Conservation (phyloP, 177 flowering plant species). For the Vitis hybrid region DNA sequence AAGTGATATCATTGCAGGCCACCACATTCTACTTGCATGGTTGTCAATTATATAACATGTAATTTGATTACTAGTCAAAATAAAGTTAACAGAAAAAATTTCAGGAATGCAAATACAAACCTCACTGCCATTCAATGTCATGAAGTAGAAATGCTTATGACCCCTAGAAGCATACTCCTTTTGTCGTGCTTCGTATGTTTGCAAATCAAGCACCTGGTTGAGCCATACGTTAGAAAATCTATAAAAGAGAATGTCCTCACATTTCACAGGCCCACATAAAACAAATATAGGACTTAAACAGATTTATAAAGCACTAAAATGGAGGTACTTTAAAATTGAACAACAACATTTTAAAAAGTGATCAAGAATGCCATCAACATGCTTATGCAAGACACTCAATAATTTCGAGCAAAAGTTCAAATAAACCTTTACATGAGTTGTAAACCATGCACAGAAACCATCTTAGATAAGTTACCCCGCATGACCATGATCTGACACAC, state of each 20-base stretch:
- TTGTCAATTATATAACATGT: neutral
- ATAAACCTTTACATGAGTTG: too few relatives aligned
- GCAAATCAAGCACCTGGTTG: conserved; percentile 87
- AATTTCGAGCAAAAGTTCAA: too few relatives aligned
- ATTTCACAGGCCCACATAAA: too few relatives aligned
- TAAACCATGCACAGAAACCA: too few relatives aligned
- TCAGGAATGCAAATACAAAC: conserved; percentile 30
- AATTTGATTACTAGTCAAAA: neutral
- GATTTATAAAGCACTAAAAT: too few relatives aligned
- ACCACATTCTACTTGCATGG: neutral
- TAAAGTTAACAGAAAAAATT: conserved; percentile 3
- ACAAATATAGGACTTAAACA: too few relatives aligned
- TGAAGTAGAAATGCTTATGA: conserved; percentile 96
- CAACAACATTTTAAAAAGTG: too few relatives aligned
- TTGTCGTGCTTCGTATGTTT: conserved; percentile 79
- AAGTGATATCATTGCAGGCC: too few relatives aligned
- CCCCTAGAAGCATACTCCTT: conserved; percentile 82
- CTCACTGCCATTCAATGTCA: conserved; percentile 97
- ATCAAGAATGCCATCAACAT: too few relatives aligned
- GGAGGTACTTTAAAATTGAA: too few relatives aligned
- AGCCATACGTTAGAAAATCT: conserved; percentile 1
- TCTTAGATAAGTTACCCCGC: neutral
- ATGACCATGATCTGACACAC: neutral
- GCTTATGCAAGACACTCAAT: too few relatives aligned
- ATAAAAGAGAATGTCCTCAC: too few relatives aligned